A percentile compares a stretch with the other conserved stretches of the same genome.
These are phyloP conservation scores for Danielia reshetovae DNA, from an alignment of 805 yeast genomes.

Conservation along the genomic window DNA sequence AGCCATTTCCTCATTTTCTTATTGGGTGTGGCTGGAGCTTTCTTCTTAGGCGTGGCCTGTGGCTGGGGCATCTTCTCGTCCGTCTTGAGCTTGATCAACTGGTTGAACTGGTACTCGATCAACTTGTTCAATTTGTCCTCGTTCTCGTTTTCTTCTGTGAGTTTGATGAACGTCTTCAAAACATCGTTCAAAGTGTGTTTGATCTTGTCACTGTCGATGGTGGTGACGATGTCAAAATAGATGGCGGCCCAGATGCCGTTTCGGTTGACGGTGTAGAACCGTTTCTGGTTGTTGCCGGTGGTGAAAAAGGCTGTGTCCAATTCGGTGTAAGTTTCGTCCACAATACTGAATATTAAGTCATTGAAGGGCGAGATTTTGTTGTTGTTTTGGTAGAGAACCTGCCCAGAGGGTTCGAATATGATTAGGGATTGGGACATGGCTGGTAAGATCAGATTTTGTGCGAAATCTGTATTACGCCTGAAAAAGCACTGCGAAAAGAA, in stretches of 20 bases:
- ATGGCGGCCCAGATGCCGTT: slow-evolving; percentile 31
- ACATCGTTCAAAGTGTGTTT: slow-evolving; percentile 28
- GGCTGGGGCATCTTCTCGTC: slow-evolving; percentile 4
- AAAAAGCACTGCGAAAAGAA: background rate
- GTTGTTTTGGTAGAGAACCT: slow-evolving; percentile 34
- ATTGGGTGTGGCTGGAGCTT: slow-evolving; percentile 7
- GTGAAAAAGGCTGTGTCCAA: slow-evolving; percentile 34
- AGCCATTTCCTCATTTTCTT: slow-evolving; percentile 45
- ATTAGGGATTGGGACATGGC: slow-evolving; percentile 39
- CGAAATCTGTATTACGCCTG: background rate
- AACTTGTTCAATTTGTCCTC: slow-evolving; percentile 27
- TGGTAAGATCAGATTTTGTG: background rate
- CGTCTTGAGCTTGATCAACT: slow-evolving; percentile 29
- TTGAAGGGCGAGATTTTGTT: slow-evolving; percentile 36
- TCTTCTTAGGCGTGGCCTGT: slow-evolving; percentile 2
- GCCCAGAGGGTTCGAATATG: slow-evolving; percentile 34
- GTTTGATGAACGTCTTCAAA: slow-evolving; percentile 29
- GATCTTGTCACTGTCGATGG: slow-evolving; percentile 37
- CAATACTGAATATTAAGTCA: slow-evolving; percentile 32
- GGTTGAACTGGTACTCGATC: slow-evolving; percentile 37
- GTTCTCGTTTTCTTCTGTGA: slow-evolving; percentile 21
- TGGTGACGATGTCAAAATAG: slow-evolving; percentile 36
- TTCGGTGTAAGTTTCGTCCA: slow-evolving; percentile 31
- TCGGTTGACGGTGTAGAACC: slow-evolving; percentile 30
- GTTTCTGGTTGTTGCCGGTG: slow-evolving; percentile 25